Percentiles rank a stretch among this genome's conserved stretches.
Conservation (phyloP, 768 basidiomycete species). For the Xanthoconium stramineum region DNA sequence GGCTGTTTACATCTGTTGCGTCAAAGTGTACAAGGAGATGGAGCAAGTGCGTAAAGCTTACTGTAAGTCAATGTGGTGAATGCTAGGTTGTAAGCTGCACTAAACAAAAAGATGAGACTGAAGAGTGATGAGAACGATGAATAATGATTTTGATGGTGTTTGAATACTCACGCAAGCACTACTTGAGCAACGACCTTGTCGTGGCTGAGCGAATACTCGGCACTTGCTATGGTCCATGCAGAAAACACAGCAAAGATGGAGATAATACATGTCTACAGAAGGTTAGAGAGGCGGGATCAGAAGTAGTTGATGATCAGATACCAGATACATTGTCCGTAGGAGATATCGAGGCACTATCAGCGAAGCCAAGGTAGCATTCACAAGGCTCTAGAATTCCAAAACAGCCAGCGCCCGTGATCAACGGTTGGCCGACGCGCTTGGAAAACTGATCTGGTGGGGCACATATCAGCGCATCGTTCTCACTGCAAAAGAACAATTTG, state of each 20-base stretch:
- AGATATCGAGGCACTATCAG: conserved; percentile 7
- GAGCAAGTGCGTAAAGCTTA: no score
- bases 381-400: no score
- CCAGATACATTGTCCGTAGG: background rate
- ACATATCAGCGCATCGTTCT: conserved; percentile 8
- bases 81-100: background rate
- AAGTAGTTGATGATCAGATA: background rate
- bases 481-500: background rate
- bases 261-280: conserved; percentile 5
- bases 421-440: conserved; percentile 48
- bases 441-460: conserved; percentile 57
- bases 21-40: background rate
- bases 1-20: conserved; percentile 31
- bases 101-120: conserved; percentile 9
- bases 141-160: background rate
- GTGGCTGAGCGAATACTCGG: conserved; percentile 5
- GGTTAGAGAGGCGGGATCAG: background rate
- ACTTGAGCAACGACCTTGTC: background rate
- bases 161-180: conserved; percentile 9
- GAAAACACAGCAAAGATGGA: conserved; percentile 11
- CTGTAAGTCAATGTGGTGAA: background rate
- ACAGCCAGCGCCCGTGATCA: conserved; percentile 53
- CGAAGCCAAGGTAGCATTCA: no score
- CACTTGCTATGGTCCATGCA: conserved; percentile 17
- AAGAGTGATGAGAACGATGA: background rate